Conservation (phyloP, 139 green algal genomes). For the Coelastrella sp. region DNA sequence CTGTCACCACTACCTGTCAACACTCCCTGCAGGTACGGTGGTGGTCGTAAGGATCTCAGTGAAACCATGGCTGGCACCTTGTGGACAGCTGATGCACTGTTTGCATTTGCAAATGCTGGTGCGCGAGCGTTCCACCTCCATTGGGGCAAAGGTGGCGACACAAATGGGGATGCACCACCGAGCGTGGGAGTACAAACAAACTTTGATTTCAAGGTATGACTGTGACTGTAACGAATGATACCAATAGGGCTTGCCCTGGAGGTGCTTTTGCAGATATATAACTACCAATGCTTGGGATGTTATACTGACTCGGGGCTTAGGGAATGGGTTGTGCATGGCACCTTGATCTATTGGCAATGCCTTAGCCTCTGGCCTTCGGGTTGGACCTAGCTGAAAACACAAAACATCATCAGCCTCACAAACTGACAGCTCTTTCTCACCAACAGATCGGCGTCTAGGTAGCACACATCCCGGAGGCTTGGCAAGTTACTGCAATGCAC, state of each 20-base stretch:
- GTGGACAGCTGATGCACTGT: slow-evolving; percentile 41
- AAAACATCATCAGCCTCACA: not conserved
- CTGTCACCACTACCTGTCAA: no score
- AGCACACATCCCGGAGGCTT: no score
- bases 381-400: not conserved
- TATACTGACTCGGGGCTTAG: not conserved
- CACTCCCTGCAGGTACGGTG: slow-evolving; percentile 37
- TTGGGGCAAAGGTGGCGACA: slow-evolving; percentile 44
- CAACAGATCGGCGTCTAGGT: no score
- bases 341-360: not conserved
- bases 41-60: slow-evolving; percentile 33
- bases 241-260: no score
- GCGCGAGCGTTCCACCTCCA: slow-evolving; percentile 47
- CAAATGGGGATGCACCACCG: slow-evolving; percentile 13
- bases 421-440: not conserved
- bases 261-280: not conserved
- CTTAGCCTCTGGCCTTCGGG: not conserved
- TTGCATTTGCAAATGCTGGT: slow-evolving; percentile 48
- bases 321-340: not conserved
- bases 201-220: slow-evolving; percentile 42
- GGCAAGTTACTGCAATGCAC: no score
- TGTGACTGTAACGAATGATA: no score
- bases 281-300: not conserved
- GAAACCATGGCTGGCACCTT: slow-evolving; percentile 44
- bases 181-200: slow-evolving; percentile 51